A percentile compares a stretch with the other conserved stretches of the same genome.
These are phyloP conservation scores for Fusarium torreyae DNA, from an alignment of 2,329 filamentous ascomycete genomes.

Conservation along the genomic window DNA sequence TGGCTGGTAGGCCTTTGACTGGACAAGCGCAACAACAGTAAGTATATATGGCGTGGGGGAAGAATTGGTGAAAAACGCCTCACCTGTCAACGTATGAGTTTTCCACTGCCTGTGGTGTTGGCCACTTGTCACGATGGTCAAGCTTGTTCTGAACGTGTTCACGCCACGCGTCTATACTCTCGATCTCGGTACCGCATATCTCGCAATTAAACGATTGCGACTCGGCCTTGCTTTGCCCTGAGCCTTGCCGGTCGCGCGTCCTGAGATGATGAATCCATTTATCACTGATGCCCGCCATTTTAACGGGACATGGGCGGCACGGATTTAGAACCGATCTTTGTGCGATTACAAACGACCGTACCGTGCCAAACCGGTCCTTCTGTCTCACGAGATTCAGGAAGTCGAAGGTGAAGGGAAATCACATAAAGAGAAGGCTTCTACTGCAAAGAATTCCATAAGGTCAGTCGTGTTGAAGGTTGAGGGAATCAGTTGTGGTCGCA, in stretches of 20 bases:
- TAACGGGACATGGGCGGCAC: slow-evolving; percentile 18
- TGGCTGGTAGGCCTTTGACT: slow-evolving; percentile 9
- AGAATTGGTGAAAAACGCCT: slow-evolving; percentile 11
- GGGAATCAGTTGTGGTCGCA: neutral
- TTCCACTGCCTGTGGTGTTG: slow-evolving; percentile 12
- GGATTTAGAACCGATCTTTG: neutral
- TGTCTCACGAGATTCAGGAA: neutral
- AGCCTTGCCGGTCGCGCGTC: slow-evolving; percentile 30
- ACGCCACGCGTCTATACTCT: slow-evolving; percentile 48
- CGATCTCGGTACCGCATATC: slow-evolving; percentile 46
- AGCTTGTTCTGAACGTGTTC: slow-evolving; percentile 43
- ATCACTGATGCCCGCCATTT: slow-evolving; percentile 34
- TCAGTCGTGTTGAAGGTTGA: neutral
- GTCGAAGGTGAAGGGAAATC: slow-evolving; percentile 1
- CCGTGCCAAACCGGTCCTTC: slow-evolving; percentile 4
- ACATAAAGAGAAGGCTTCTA: slow-evolving; percentile 15
- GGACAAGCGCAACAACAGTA: neutral
- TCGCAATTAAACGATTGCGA: slow-evolving; percentile 17
- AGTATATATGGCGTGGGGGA: neutral
- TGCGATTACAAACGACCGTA: neutral
- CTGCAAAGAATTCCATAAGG: slow-evolving; percentile 9
- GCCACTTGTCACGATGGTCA: slow-evolving; percentile 39
- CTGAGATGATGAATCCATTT: slow-evolving; percentile 42
- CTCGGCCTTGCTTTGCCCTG: slow-evolving; percentile 33
- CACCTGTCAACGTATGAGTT: slow-evolving; percentile 30